Percentiles rank a stretch among this genome's conserved stretches.
These are phyloP conservation scores for Skeletonema grethae DNA, from an alignment of 108 stramenopile species.

Conservation along the genomic window DNA sequence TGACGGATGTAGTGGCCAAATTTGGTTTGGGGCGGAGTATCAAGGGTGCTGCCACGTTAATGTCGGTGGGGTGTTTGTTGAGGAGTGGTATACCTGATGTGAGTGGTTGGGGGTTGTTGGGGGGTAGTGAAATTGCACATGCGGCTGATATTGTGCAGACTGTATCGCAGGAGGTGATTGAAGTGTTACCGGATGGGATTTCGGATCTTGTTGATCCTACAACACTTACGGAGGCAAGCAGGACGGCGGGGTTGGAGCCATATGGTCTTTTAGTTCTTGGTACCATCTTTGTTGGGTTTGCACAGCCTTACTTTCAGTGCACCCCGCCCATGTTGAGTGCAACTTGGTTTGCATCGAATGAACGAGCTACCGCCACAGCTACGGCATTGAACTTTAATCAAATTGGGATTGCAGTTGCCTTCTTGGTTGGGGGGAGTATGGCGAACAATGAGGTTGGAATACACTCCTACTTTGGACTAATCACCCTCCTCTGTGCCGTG, in stretches of 20 bases:
- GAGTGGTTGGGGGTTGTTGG: background rate
- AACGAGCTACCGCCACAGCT: constrained; percentile 58
- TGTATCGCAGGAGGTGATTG: constrained; percentile 25
- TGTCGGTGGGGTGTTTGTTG: constrained; percentile 46
- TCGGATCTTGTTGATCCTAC: constrained; percentile 20
- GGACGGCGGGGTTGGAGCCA: constrained; percentile 38
- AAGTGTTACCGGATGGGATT: constrained; percentile 37
- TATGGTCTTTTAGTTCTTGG: constrained; percentile 49
- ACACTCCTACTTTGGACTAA: constrained; percentile 50
- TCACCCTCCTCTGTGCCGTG: constrained; percentile 30
- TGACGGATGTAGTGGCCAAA: constrained; percentile 47
- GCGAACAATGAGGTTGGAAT: constrained; percentile 45
- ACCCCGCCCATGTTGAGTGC: constrained; percentile 56
- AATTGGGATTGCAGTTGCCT: constrained; percentile 61
- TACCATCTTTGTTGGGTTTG: constrained; percentile 52
- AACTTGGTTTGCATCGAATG: constrained; percentile 56
- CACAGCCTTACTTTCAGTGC: constrained; percentile 65
- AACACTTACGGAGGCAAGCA: constrained; percentile 31
- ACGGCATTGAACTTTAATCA: constrained; percentile 61
- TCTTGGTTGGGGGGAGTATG: constrained; percentile 55
- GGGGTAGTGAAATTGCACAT: background rate
- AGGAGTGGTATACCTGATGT: constrained; percentile 42
- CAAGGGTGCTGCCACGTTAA: constrained; percentile 46
- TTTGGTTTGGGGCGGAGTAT: constrained; percentile 48
- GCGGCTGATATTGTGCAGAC: constrained; percentile 9